Conservation (phyloP, 495 filamentous ascomycete species). For the Aspergillus cavernicola region DNA sequence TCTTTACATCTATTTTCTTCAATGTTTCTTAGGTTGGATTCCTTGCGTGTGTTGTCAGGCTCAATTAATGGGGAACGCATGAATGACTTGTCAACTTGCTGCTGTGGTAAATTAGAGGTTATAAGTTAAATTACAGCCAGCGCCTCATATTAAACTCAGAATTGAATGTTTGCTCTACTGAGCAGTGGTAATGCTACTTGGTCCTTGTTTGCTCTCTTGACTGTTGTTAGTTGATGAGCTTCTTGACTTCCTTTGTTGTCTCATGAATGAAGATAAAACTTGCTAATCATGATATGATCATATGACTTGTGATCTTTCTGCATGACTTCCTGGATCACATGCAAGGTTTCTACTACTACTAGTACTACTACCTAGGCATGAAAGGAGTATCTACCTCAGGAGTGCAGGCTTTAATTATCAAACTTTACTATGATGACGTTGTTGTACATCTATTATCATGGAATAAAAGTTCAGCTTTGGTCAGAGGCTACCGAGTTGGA, state of each 20-base stretch:
- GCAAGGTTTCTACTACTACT: background rate
- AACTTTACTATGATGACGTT: too few relatives aligned
- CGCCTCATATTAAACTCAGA: background rate
- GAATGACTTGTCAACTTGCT: slow-evolving; percentile 18
- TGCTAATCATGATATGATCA: too few relatives aligned
- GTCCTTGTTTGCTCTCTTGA: too few relatives aligned
- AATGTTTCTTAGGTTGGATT: slow-evolving; percentile 43
- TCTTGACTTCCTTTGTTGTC: too few relatives aligned
- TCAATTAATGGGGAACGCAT: slow-evolving; percentile 41
- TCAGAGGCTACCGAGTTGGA: too few relatives aligned
- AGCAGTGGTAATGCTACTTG: too few relatives aligned
- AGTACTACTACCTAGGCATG: background rate
- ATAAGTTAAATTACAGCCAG: background rate
- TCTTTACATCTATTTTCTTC: slow-evolving; percentile 29
- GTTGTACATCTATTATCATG: too few relatives aligned
- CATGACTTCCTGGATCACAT: background rate
- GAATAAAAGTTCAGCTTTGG: too few relatives aligned
- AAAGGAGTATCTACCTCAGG: too few relatives aligned
- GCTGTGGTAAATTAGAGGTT: slow-evolving; percentile 7
- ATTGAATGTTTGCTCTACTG: background rate
- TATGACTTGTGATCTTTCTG: background rate
- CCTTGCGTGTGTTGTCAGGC: slow-evolving; percentile 32
- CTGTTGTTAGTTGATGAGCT: too few relatives aligned
- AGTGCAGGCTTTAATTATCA: too few relatives aligned
- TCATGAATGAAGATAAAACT: too few relatives aligned